Evolutionary conservation across 768 basidiomycete genomes (phyloP).

Genomic region (Phlegmacium glaucopus): DNA sequence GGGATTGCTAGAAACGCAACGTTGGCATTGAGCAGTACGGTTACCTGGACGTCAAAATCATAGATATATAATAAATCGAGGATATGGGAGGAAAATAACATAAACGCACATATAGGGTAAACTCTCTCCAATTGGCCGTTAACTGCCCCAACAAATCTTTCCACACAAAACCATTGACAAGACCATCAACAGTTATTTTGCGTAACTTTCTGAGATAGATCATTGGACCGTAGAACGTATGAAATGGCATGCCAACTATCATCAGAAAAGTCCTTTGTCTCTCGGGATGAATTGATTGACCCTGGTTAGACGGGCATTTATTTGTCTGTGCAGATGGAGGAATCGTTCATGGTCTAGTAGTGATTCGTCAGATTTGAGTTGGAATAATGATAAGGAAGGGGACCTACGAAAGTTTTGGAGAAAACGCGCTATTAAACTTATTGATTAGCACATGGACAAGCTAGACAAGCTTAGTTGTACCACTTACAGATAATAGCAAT

Average conservation of each 20-base stretch:
- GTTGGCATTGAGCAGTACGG: slow-evolving; percentile 53
- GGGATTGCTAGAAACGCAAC: slow-evolving; percentile 54
- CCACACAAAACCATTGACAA: no score
- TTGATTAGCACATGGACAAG: not conserved
- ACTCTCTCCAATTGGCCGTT: slow-evolving; percentile 24
- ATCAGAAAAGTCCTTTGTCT: slow-evolving; percentile 30
- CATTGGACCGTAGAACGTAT: slow-evolving; percentile 44
- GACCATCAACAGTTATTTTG: slow-evolving; percentile 42
- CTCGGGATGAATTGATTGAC: slow-evolving; percentile 34
- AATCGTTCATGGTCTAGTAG: no score
- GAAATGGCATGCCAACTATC: slow-evolving; percentile 27
- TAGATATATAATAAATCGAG: not conserved
- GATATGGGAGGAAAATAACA: no score
- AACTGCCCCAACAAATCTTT: slow-evolving; percentile 13
- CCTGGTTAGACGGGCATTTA: no score
- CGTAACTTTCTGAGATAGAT: slow-evolving; percentile 39
- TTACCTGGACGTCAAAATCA: no score
- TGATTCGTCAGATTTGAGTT: not conserved
- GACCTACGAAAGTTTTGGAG: slow-evolving; percentile 33
- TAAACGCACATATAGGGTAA: slow-evolving; percentile 37
- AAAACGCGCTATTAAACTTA: slow-evolving; percentile 28
- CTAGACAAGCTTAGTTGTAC: no score
- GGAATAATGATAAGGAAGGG: not conserved
- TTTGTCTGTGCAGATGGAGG: no score
- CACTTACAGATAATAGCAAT: no score